Evolutionary conservation across 768 basidiomycete genomes (phyloP), one percentile per base, ranked within the genome.

Genomic region (Pulveroboletus sp.): DNA sequence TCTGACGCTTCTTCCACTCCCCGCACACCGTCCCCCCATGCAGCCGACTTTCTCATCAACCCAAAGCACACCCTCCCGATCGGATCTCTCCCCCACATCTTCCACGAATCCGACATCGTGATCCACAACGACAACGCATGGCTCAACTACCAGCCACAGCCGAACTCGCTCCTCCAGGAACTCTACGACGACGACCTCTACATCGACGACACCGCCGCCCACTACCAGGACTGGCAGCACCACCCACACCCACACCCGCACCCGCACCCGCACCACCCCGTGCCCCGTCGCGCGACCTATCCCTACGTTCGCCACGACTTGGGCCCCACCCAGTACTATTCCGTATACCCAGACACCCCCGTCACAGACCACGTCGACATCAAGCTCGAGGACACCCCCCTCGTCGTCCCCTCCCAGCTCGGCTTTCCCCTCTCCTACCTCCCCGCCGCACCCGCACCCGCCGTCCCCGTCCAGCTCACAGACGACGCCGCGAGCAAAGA

Each of bases 401-500:
- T 77, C 31, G 71, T 82, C 56, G 80, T 87, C 14, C 84, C 87
- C 40, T 80, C 83, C 3, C 82, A 85, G 64, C 62, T 72, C 16
- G 62, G 69, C 44, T 72, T 51, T 63, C 59, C 51, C 45, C 59
- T 45, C 52, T 66, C 74, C 45, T 75, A 67, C 59, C 65, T 78
- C 44, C 67, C 74, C 3, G 65, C 68, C 11, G 69, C 75, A 37
- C 59, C 68, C 7, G 80, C 79, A 12, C 43, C 59, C 0, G 6
- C 52, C 7, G 53, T 90, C 31, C 81, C 81, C 47, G 85, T 92
- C 7, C 89, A 90, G 66, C 87, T 92, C 72, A 93, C 90, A 0
- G 90, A 93, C 70, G 90, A 93, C 63, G 90, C 90, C 13, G 87
- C 89, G 2, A 86, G 84, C 36, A 93, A 93, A 69, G 90, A 93